These are phyloP conservation scores for Santalum album DNA, from an alignment of 164 flowering plant species.

Conservation along the genomic window DNA sequence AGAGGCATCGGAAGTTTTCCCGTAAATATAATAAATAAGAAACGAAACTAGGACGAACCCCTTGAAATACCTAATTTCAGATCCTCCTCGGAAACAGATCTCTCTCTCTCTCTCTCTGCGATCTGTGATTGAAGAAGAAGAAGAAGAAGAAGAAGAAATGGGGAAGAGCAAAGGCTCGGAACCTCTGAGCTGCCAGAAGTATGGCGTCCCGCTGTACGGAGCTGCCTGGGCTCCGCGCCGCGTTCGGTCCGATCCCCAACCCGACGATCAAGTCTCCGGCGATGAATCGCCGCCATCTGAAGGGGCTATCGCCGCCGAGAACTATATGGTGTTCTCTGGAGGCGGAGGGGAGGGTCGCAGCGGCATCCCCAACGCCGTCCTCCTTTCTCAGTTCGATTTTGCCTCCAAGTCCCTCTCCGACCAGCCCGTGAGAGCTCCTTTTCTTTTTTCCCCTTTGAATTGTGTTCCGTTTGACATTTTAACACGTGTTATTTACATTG, in stretches of 20 bases:
- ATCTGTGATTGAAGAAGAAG: not conserved
- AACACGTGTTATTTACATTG: not conserved
- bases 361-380: conserved; percentile 71
- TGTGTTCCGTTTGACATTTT: too few relatives aligned
- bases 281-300: conserved; percentile 3
- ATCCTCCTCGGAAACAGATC: too few relatives aligned
- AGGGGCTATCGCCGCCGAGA: not conserved
- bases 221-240: conserved; percentile 27
- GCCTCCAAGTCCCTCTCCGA: conserved; percentile 53
- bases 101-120: not conserved
- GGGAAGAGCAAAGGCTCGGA: conserved; percentile 11
- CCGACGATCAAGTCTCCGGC: conserved; percentile 10
- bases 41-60: too few relatives aligned
- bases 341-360: conserved; percentile 92
- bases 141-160: too few relatives aligned
- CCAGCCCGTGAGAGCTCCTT: conserved; percentile 39
- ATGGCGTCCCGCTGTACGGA: conserved; percentile 30
- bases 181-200: conserved; percentile 25
- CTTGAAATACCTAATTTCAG: too few relatives aligned
- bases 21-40: too few relatives aligned
- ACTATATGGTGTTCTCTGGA: conserved; percentile 53
- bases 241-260: not conserved
- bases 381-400: conserved; percentile 49
- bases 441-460: not conserved
- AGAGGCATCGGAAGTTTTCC: too few relatives aligned